A percentile compares a stretch with the other conserved stretches of the same genome.
These are phyloP conservation scores for Neurospora africana DNA, from an alignment of 495 filamentous ascomycete genomes.

Conservation along the genomic window DNA sequence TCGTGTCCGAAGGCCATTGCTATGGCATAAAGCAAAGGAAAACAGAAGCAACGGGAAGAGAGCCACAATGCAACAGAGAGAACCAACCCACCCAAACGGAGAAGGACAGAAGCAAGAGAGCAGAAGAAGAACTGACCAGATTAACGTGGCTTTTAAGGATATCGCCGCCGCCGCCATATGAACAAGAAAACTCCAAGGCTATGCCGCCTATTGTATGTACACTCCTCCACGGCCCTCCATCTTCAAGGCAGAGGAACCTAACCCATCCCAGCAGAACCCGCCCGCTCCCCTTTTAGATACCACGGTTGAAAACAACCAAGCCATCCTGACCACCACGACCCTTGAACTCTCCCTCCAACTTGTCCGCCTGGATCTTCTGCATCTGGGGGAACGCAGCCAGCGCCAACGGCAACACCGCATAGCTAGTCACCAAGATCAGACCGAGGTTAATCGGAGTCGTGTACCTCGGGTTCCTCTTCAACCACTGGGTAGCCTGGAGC, in stretches of 20 bases:
- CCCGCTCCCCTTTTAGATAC: conserved; percentile 46
- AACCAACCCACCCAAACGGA: background rate
- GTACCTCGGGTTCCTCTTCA: conserved; percentile 54
- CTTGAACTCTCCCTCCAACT: conserved; percentile 75
- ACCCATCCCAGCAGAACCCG: background rate
- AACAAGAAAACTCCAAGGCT: conserved; percentile 6
- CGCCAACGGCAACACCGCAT: conserved; percentile 77
- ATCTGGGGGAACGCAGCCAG: conserved; percentile 86
- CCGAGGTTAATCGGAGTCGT: conserved; percentile 73
- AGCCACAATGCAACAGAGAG: background rate
- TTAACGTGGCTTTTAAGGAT: background rate
- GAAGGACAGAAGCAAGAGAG: background rate
- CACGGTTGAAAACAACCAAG: conserved; percentile 83
- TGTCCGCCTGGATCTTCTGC: conserved; percentile 61
- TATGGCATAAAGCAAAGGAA: background rate
- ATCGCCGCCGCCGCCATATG: background rate
- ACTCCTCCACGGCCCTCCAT: background rate
- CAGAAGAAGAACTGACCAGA: background rate
- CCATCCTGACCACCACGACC: conserved; percentile 61
- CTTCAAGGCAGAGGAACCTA: background rate
- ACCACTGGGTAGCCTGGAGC: conserved; percentile 66
- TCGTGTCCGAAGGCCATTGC: background rate
- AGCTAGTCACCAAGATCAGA: conserved; percentile 67
- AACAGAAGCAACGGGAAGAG: background rate
- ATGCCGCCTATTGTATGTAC: conserved; percentile 1